phyloP scores from a whole-genome alignment of 306 rosid genomes.

The Dryas drummondii region DNA sequence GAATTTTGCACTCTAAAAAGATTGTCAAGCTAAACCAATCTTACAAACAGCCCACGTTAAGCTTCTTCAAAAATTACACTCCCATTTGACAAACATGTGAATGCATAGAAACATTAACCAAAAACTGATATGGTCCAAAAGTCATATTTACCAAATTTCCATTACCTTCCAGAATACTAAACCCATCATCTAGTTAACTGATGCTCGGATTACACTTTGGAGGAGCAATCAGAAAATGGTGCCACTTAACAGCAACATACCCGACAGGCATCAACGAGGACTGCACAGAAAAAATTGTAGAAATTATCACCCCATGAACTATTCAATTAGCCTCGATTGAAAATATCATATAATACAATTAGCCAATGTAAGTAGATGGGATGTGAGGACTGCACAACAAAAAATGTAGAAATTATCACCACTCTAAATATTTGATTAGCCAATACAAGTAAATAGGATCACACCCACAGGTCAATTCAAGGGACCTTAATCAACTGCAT shows the following conservation, averaged over 20 bases:
- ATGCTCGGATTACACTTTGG: background rate
- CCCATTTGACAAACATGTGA: background rate
- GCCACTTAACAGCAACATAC: constrained; percentile 14
- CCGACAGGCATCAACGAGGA: constrained; percentile 45
- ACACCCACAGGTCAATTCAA: background rate
- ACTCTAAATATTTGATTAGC: background rate
- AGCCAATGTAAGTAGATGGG: background rate
- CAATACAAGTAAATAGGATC: background rate
- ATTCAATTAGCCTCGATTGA: too few species aligned
- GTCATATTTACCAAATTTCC: constrained; percentile 9
- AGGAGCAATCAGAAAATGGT: constrained; percentile 13
- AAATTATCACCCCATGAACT: background rate
- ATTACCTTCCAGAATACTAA: background rate
- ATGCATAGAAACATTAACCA: background rate
- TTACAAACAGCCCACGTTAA: background rate
- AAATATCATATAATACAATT: too few species aligned
- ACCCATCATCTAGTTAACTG: background rate
- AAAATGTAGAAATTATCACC: constrained; percentile 12
- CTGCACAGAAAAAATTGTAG: constrained; percentile 37
- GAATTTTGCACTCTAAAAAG: background rate
- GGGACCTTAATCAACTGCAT: background rate
- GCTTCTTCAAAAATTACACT: constrained; percentile 8
- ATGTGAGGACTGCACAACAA: constrained; percentile 42
- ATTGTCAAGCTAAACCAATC: background rate
- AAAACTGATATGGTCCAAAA: background rate